Percentiles rank a stretch among this genome's conserved stretches.
Evolutionary conservation across 345 rosid species (phyloP).

Genomic region (Rhodamnia argentea): DNA sequence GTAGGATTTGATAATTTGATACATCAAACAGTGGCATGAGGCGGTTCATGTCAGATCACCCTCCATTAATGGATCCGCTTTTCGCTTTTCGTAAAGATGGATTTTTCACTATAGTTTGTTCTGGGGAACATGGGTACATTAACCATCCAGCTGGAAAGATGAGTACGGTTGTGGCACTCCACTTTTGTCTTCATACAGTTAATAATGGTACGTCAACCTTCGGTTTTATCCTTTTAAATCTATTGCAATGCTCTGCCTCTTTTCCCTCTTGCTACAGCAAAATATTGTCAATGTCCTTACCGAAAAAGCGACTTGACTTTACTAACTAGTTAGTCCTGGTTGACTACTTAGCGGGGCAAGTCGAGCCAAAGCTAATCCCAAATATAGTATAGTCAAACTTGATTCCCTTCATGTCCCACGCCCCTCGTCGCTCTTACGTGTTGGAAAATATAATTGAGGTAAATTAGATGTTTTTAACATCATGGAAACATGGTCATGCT

Average conservation of each 20-base stretch:
- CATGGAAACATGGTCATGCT: background rate
- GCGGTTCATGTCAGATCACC: background rate
- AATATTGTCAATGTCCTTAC: background rate
- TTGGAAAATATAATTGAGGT: background rate
- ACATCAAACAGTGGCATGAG: background rate
- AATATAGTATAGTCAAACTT: background rate
- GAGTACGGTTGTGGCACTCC: background rate
- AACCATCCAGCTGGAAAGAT: background rate
- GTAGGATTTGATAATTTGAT: background rate
- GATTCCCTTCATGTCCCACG: background rate
- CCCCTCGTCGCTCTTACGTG: background rate
- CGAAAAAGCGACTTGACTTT: background rate
- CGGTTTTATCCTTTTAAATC: background rate
- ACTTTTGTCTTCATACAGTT: background rate
- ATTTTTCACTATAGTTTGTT: background rate
- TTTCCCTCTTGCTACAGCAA: background rate
- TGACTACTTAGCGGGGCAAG: background rate
- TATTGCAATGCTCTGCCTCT: background rate
- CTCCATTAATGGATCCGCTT: background rate
- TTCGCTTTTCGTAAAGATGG: background rate
- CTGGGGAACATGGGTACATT: background rate
- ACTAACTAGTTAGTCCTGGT: background rate
- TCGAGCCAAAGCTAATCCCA: background rate
- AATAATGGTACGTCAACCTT: background rate
- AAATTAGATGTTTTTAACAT: background rate